Base-by-base conservation (phyloP, 768 basidiomycete species). In the Tephrocybe sp. region DNA sequence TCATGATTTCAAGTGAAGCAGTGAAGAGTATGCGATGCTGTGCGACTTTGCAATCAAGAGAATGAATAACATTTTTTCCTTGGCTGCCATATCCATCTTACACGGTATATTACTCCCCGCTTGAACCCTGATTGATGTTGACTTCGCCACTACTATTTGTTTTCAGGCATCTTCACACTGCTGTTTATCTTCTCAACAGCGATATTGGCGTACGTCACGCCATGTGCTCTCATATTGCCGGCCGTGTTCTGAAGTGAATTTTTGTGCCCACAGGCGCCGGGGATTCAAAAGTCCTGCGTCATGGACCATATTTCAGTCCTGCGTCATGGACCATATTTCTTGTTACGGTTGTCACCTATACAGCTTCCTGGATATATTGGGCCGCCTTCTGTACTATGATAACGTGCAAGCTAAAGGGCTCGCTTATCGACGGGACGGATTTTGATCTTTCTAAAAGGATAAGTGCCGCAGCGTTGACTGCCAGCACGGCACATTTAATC, bases 131-230 rank as follows among this genome's bases (percentile, higher is more conserved):
- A 36, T 10, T 36, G 6, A 4, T 10, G 5, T 7, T 5, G n/a
- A n/a, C 16, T 19, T 18, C 21, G 8, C 18, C 16, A 9, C 6
- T 18, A 19, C 4, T 15, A 15, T 3, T 18, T 18, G 16, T 19
- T n/a, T 38, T 19, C 30, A 53, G 52, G 52, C 19, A 40, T 53
- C 4, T 53, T 53, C 30, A 40, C 43, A 16, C 16, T 48, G 24
- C 42, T 53, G 10, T 53, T 53, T 22, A 55, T 61, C 1, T 74
- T 31, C 43, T 75, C 70, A 45, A 75, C 62, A n/a, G 61, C 57
- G 43, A 66, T 60, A 52, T 71, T 68, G 9, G 47, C 42, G 69
- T 33, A 71, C 55, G 22, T 62, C n/a, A n/a, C n/a, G 47, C 41
- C 65, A 68, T 24, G 16, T 23, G 25, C 29, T 36, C n/a, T 43